Percentiles rank a stretch among this genome's conserved stretches.
Evolutionary conservation across 179 eudicot genomes (phyloP).

Genomic region (Gypsophila paniculata): DNA sequence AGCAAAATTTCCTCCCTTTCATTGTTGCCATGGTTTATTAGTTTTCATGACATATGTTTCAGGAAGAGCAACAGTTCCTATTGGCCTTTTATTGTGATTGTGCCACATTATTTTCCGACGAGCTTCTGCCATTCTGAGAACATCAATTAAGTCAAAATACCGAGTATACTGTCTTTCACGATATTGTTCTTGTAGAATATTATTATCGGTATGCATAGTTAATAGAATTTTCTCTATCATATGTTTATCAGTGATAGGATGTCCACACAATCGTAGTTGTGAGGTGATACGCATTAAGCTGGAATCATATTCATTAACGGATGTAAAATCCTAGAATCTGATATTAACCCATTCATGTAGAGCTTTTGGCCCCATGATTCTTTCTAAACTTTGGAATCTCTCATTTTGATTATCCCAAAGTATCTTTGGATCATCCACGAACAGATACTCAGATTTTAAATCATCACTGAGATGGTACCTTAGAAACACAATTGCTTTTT

Average conservation of each 20-base stretch:
- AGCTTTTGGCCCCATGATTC: slow-evolving; percentile 3
- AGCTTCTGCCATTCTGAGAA: neutral
- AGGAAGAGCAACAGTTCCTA: neutral
- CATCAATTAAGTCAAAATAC: neutral
- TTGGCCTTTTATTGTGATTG: neutral
- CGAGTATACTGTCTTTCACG: slow-evolving; percentile 1
- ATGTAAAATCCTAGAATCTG: neutral
- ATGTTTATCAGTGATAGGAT: too few relatives aligned
- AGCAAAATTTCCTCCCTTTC: too few relatives aligned
- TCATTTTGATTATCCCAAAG: neutral
- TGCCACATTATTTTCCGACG: neutral
- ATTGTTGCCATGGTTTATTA: neutral
- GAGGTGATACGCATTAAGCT: neutral
- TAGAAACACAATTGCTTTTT: neutral
- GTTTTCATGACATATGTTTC: neutral
- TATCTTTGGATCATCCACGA: slow-evolving; percentile 5
- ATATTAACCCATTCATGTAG: too few relatives aligned
- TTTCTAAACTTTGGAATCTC: neutral
- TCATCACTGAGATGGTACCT: neutral
- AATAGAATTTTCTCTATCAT: too few relatives aligned
- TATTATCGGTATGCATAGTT: neutral
- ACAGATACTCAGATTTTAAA: neutral
- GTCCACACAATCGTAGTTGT: too few relatives aligned
- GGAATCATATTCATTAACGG: slow-evolving; percentile 3
- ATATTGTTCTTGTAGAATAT: too few relatives aligned